These are phyloP conservation scores for Cryptosporidium canis DNA, from an alignment of 169 alveolate genomes.

Conservation along the genomic window DNA sequence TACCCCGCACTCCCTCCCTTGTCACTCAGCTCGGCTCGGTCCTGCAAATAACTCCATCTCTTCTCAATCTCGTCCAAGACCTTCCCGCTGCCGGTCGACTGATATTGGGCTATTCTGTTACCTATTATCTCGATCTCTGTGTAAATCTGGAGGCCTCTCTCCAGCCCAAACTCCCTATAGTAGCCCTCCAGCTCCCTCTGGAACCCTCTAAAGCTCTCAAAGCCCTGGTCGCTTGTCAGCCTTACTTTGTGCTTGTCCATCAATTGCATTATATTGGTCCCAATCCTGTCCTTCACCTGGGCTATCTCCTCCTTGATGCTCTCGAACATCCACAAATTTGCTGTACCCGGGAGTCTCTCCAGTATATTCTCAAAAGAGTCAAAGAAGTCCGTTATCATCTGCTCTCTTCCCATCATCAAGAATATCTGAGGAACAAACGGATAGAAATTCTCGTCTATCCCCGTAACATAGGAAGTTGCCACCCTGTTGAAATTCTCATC, in stretches of 20 bases:
- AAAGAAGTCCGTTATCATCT: background rate
- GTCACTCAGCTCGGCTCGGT: background rate
- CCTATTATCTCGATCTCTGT: constrained; percentile 22
- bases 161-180: constrained; percentile 25
- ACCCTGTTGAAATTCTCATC: constrained; percentile 11
- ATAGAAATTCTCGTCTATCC: constrained; percentile 12
- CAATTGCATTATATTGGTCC: background rate
- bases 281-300: background rate
- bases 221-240: background rate
- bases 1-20: background rate
- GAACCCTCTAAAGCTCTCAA: background rate
- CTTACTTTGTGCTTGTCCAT: background rate
- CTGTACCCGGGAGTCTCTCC: background rate
- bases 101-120: background rate
- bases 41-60: constrained; percentile 1
- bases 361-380: background rate
- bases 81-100: background rate
- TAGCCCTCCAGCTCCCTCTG: background rate
- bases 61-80: background rate
- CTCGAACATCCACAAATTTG: background rate
- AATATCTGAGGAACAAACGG: constrained; percentile 56
- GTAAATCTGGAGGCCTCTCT: background rate
- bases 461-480: constrained; percentile 15
- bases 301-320: background rate
- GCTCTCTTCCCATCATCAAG: constrained; percentile 10